A percentile compares a stretch with the other conserved stretches of the same genome.
phyloP scores from a whole-genome alignment of 495 filamentous ascomycete genomes.

The Chaetomium fimeti region DNA sequence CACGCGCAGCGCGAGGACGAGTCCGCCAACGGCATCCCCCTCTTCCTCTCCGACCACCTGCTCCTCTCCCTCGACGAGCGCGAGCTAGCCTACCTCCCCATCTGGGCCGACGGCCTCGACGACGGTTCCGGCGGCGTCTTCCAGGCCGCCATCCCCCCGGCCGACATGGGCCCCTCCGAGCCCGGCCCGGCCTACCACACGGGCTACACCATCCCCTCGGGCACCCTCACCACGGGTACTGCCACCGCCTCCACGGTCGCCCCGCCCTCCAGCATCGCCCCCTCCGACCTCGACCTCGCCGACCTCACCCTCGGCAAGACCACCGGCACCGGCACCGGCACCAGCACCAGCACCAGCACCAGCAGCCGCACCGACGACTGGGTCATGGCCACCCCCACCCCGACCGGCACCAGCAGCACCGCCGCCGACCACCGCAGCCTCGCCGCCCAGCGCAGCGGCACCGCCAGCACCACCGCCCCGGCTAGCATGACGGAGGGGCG shows the following conservation, averaged over 20 bases:
- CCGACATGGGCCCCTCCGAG: conserved; percentile 43
- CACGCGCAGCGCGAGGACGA: neutral
- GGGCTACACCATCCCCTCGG: conserved; percentile 37
- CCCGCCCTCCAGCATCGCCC: conserved; percentile 17
- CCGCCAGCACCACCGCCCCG: conserved; percentile 4
- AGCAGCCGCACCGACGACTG: conserved; percentile 13
- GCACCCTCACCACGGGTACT: conserved; percentile 10
- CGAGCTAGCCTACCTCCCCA: conserved; percentile 46
- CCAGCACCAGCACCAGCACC: neutral
- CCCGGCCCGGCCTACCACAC: conserved; percentile 49
- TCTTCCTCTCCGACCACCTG: conserved; percentile 36
- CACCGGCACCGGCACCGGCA: conserved; percentile 21
- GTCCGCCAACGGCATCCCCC: conserved; percentile 21
- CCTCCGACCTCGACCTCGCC: conserved; percentile 29
- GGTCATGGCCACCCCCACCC: neutral
- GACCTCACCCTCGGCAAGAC: conserved; percentile 33
- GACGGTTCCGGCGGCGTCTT: conserved; percentile 50
- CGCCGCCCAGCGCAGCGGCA: conserved; percentile 32
- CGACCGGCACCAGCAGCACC: conserved; percentile 21
- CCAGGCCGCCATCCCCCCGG: conserved; percentile 38
- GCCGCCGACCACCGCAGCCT: conserved; percentile 26
- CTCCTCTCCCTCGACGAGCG: conserved; percentile 36
- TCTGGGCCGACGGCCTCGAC: conserved; percentile 49
- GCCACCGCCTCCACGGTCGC: neutral
- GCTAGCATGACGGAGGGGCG: conserved; percentile 14